Evolutionary conservation across 2,329 filamentous ascomycete species (phyloP).

Genomic region (Sclerotinia trifoliorum): DNA sequence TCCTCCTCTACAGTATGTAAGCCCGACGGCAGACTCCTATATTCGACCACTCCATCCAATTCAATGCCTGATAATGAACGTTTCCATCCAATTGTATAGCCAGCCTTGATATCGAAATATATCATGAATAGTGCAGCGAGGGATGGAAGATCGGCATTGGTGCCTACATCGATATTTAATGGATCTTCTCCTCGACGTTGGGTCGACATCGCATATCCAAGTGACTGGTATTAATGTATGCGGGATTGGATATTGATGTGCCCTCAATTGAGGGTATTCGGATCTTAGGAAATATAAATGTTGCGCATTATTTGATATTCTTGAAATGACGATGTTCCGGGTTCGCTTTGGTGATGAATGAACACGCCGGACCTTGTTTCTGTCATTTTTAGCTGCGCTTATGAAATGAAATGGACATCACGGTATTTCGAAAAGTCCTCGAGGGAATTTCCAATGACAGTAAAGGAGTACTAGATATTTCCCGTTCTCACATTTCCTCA

Average conservation of each 20-base stretch:
- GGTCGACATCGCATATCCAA: conserved; percentile 35
- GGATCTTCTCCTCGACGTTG: conserved; percentile 39
- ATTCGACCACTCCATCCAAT: conserved; percentile 88
- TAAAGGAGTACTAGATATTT: no score
- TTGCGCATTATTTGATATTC: conserved; percentile 11
- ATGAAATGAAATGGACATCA: conserved; percentile 1
- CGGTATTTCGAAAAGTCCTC: background rate
- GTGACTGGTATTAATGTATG: background rate
- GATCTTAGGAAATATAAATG: background rate
- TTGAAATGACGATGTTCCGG: conserved; percentile 9
- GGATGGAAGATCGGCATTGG: conserved; percentile 51
- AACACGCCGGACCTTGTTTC: background rate
- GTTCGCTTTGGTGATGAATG: background rate
- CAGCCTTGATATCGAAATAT: conserved; percentile 87
- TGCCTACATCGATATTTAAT: conserved; percentile 37
- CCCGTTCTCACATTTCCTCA: background rate
- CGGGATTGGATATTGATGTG: background rate
- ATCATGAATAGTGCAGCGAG: conserved; percentile 84
- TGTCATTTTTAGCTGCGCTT: background rate
- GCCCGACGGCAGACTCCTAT: conserved; percentile 92
- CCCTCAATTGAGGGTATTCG: background rate
- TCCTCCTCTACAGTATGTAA: conserved; percentile 86
- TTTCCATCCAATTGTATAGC: conserved; percentile 90
- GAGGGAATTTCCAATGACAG: background rate
- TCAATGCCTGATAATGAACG: conserved; percentile 65